Percentiles rank a stretch among this genome's conserved stretches.
Conservation (phyloP, 208 protist genomes). For the Leishmania martiniquensis region DNA sequence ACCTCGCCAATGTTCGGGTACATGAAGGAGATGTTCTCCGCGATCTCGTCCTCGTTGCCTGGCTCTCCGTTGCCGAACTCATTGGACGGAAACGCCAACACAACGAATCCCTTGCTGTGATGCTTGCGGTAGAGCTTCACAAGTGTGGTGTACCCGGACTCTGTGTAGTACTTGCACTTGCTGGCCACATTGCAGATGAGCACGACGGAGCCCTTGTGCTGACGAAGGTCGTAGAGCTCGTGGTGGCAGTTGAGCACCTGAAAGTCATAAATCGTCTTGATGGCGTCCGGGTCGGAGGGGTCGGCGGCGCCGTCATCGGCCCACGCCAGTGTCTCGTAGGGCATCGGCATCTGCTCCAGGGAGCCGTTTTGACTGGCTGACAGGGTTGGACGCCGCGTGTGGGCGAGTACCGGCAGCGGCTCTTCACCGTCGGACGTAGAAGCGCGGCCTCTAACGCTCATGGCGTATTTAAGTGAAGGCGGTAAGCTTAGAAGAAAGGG, state of each 20-base stretch:
- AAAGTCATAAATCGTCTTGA: constrained; percentile 70
- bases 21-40: constrained; percentile 57
- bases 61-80: constrained; percentile 90
- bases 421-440: background rate
- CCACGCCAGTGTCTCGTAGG: constrained; percentile 21
- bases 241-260: constrained; percentile 57
- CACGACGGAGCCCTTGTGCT: constrained; percentile 83
- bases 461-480: background rate
- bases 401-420: background rate
- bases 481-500: background rate
- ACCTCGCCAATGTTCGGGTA: constrained; percentile 47
- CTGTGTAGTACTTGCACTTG: constrained; percentile 85
- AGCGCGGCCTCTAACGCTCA: background rate
- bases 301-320: constrained; percentile 8
- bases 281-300: constrained; percentile 14
- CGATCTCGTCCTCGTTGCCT: constrained; percentile 72
- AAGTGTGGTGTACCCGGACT: constrained; percentile 69
- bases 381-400: background rate
- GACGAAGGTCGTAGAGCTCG: constrained; percentile 73
- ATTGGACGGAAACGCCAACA: constrained; percentile 92
- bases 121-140: constrained; percentile 80
- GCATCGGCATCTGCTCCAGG: background rate
- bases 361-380: constrained; percentile 6
- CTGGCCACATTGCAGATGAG: constrained; percentile 92
- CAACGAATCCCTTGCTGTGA: constrained; percentile 58